Evolutionary conservation across 805 yeast species (phyloP).

Genomic region (Cyberlindnera xishuangbannaensis): DNA sequence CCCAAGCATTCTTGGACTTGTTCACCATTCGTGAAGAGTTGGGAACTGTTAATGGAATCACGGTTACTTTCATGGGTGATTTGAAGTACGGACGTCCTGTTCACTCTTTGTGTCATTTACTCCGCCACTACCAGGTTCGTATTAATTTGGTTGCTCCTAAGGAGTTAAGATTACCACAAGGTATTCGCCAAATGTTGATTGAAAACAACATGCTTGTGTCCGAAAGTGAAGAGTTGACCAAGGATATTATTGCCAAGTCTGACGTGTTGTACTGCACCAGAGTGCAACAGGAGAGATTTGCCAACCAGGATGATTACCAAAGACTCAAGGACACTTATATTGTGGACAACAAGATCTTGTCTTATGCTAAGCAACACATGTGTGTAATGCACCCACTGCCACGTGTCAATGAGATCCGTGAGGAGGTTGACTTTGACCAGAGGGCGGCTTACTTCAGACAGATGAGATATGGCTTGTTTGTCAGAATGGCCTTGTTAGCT

Average conservation of each 20-base stretch:
- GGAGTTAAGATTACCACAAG: constrained; percentile 78
- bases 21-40: constrained; percentile 98
- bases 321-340: constrained; percentile 86
- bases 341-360: constrained; percentile 86
- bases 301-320: constrained; percentile 68
- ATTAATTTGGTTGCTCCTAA: constrained; percentile 88
- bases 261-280: constrained; percentile 98
- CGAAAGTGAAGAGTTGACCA: constrained; percentile 75
- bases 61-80: constrained; percentile 98
- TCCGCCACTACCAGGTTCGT: constrained; percentile 88
- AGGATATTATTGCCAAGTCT: constrained; percentile 79
- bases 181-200: constrained; percentile 59
- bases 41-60: constrained; percentile 97
- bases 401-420: constrained; percentile 91
- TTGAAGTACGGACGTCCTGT: constrained; percentile 98
- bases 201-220: constrained; percentile 62
- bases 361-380: constrained; percentile 96
- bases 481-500: constrained; percentile 97
- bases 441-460: constrained; percentile 99
- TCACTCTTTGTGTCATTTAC: constrained; percentile 87
- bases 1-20: constrained; percentile 95
- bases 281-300: constrained; percentile 95
- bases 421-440: constrained; percentile 98
- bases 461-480: constrained; percentile 97
- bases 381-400: constrained; percentile 99